A percentile compares a stretch with the other conserved stretches of the same genome.
Conservation (phyloP, 441 rosid genomes). For the Croton setiger region DNA sequence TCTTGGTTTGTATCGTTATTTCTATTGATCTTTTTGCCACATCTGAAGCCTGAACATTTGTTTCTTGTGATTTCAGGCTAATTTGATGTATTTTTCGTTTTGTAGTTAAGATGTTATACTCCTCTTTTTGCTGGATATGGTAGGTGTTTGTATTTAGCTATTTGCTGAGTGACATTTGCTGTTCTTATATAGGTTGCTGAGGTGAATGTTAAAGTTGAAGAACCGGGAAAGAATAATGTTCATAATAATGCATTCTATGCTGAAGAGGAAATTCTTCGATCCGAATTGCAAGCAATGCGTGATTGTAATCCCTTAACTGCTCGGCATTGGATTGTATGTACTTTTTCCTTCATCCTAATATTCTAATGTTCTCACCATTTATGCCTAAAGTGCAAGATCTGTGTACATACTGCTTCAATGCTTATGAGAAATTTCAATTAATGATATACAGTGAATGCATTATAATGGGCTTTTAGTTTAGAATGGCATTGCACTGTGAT, state of each 20-base stretch:
- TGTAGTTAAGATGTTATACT: not conserved
- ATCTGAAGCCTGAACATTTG: not conserved
- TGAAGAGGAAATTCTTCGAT: conserved; percentile 63
- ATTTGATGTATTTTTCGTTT: not conserved
- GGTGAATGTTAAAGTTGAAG: conserved; percentile 68
- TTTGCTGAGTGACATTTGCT: not conserved
- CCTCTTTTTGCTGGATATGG: not conserved
- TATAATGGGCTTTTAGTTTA: not conserved
- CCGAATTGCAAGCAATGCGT: conserved; percentile 77
- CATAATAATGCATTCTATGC: conserved; percentile 90
- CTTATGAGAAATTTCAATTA: not conserved
- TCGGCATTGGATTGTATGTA: conserved; percentile 86
- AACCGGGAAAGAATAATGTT: conserved; percentile 74
- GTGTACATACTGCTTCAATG: not conserved
- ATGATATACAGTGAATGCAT: not conserved
- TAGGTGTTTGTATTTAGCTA: not conserved
- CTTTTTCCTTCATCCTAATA: not conserved
- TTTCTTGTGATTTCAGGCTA: not conserved
- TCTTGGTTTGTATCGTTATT: not conserved
- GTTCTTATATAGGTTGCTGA: conserved; percentile 65
- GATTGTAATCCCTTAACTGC: conserved; percentile 80
- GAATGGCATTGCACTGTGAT: not conserved
- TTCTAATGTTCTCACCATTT: conserved; percentile 1
- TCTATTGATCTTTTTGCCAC: not conserved
- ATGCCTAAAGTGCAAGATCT: not conserved